Evolutionary conservation across 176 grass and related monocot species (phyloP), one percentile per base, ranked within the genome.

Genomic region (Lolium multiflorum): DNA sequence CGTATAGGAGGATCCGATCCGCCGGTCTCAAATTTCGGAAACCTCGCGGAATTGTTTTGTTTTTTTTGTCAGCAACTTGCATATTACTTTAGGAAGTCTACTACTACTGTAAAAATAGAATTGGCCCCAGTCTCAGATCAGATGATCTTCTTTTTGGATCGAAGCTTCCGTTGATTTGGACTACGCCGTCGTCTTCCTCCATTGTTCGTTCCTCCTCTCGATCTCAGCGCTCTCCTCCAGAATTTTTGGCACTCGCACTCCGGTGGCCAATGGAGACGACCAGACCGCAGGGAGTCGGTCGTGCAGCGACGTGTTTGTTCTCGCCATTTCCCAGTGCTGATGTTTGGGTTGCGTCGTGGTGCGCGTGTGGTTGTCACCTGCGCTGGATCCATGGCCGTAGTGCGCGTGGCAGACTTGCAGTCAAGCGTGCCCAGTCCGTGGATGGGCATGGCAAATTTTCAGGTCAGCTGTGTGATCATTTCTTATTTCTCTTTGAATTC

Each of bases 31-130:
- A 82, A 96, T 91, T 93, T 84, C 35, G 35, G 52, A 69, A 60
- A 60, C 25, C 35, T 58, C 41, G 56, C 37, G 50, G 77, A 70
- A 87, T 16, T 65, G 75, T 81, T 85, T n/a, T n/a, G n/a, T n/a
- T n/a, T n/a, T 89, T 90, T 88, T 7, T 52, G 31, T 35, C 56
- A 24, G 15, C 28, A 81, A 71, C 35, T 35, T 71, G 47, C 81
- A 55, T 59, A 50, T 64, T 87, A 18, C 54, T 52, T 73, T 80
- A 81, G 85, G 81, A 7, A 18, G 49, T 54, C 54, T 20, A 69
- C 60, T 25, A n/a, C n/a, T n/a, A 11, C 67, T 88, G 85, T 91
- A 91, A 70, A 84, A 83, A 68, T 59, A 87, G 59, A 58, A 79
- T 22, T 6, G 65, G 21, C 88, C 74, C 57, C 47, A 76, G 82